Evolutionary conservation across 331 rosid species (phyloP).

Genomic region (Malus hybrid): DNA sequence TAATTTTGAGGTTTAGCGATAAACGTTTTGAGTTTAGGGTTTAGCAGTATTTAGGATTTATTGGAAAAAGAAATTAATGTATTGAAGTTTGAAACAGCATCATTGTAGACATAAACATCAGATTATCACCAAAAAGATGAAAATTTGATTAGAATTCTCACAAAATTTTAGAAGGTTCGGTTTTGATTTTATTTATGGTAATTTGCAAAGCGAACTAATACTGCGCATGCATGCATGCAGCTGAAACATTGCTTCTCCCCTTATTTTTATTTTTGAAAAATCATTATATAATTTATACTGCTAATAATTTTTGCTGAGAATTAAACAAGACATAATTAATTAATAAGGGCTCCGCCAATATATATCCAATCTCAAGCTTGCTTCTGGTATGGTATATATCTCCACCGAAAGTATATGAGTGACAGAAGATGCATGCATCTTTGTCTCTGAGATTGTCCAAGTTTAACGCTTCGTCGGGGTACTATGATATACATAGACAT

Average conservation of each 20-base stretch:
- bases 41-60: too few relatives aligned
- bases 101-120: too few relatives aligned
- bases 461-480: neutral
- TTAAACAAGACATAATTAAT: neutral
- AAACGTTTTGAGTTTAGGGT: too few relatives aligned
- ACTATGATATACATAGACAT: neutral
- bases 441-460: slow-evolving; percentile 21
- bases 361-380: neutral
- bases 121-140: neutral
- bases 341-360: neutral
- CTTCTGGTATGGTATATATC: neutral
- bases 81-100: too few relatives aligned
- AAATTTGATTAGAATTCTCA: too few relatives aligned
- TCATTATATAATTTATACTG: neutral
- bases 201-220: neutral
- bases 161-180: neutral
- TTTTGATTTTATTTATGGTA: neutral
- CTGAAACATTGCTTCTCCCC: too few relatives aligned
- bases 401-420: neutral
- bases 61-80: too few relatives aligned
- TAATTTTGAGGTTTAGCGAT: too few relatives aligned
- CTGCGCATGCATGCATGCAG: neutral
- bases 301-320: neutral
- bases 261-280: too few relatives aligned
- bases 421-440: slow-evolving; percentile 29